Evolutionary conservation across 192 early-diverging fungal genomes (phyloP).

Genomic region (Backusella circina): DNA sequence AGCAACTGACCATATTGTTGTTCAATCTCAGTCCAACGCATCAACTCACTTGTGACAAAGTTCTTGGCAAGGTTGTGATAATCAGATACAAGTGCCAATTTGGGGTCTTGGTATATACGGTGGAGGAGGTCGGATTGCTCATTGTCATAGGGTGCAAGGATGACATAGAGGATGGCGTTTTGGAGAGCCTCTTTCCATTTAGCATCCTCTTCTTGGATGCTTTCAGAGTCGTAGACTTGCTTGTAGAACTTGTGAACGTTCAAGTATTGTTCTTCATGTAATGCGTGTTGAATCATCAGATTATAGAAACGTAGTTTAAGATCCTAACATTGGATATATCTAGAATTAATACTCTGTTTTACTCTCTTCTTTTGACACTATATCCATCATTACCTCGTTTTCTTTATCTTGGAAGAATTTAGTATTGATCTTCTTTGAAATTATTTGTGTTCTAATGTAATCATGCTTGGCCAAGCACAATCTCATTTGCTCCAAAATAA

Average conservation of each 20-base stretch:
- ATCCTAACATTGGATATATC: conserved; percentile 50
- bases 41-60: conserved; percentile 90
- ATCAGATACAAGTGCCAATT: conserved; percentile 61
- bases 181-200: conserved; percentile 76
- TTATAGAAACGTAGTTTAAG: conserved; percentile 96
- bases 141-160: conserved; percentile 91
- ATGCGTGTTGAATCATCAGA: conserved; percentile 92
- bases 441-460: conserved; percentile 88
- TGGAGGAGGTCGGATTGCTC: conserved; percentile 95
- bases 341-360: neutral
- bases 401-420: conserved; percentile 88
- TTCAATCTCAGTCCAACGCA: conserved; percentile 94
- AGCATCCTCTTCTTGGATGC: conserved; percentile 73
- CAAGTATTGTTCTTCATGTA: conserved; percentile 89
- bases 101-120: conserved; percentile 78
- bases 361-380: too few relatives aligned
- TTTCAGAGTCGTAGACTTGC: conserved; percentile 82
- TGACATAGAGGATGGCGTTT: conserved; percentile 82
- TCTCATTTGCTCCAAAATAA: conserved; percentile 98
- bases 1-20: conserved; percentile 81
- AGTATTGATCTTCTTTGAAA: conserved; percentile 92
- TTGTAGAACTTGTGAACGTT: conserved; percentile 91
- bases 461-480: conserved; percentile 91
- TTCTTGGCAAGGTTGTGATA: conserved; percentile 76
- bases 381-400: conserved; percentile 50